phyloP scores from a whole-genome alignment of 2,329 filamentous ascomycete genomes.

The Colletotrichum paranaense region DNA sequence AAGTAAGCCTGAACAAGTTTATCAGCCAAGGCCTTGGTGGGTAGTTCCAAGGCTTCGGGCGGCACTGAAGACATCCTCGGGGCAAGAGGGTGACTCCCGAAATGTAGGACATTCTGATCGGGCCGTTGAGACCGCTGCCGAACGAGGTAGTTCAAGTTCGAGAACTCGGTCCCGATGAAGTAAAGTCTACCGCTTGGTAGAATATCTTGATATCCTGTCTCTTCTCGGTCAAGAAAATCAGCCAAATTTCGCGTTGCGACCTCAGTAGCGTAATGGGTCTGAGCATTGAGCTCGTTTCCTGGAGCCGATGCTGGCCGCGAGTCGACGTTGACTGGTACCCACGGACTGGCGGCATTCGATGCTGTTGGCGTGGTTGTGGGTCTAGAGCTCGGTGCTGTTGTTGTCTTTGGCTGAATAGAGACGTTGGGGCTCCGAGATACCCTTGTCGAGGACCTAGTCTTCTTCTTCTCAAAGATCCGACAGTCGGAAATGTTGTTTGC shows the following conservation, averaged over 20 bases:
- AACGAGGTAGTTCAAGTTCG: slow-evolving; percentile 66
- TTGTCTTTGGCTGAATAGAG: slow-evolving; percentile 57
- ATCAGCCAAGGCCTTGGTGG: slow-evolving; percentile 59
- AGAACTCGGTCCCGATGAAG: slow-evolving; percentile 66
- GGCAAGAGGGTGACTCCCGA: slow-evolving; percentile 46
- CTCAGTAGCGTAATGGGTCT: slow-evolving; percentile 42
- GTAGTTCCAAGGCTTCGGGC: slow-evolving; percentile 60
- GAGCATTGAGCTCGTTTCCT: background rate
- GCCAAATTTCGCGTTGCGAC: slow-evolving; percentile 59
- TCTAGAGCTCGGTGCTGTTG: slow-evolving; percentile 39
- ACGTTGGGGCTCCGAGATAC: slow-evolving; percentile 44
- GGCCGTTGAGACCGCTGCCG: slow-evolving; percentile 52
- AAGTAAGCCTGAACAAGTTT: slow-evolving; percentile 63
- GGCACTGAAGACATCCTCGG: slow-evolving; percentile 54
- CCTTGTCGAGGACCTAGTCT: slow-evolving; percentile 51
- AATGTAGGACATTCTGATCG: slow-evolving; percentile 46
- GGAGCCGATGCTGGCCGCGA: slow-evolving; percentile 11
- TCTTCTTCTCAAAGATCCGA: slow-evolving; percentile 62
- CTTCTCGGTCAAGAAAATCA: slow-evolving; percentile 62
- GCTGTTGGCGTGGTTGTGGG: slow-evolving; percentile 40
- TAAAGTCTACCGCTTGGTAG: slow-evolving; percentile 59
- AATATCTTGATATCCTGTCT: slow-evolving; percentile 57
- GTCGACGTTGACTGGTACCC: background rate
- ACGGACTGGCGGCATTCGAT: slow-evolving; percentile 31
- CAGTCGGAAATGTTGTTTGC: slow-evolving; percentile 54